Conservation (phyloP, 2,329 filamentous ascomycete species). For the Trichoderma sp. region DNA sequence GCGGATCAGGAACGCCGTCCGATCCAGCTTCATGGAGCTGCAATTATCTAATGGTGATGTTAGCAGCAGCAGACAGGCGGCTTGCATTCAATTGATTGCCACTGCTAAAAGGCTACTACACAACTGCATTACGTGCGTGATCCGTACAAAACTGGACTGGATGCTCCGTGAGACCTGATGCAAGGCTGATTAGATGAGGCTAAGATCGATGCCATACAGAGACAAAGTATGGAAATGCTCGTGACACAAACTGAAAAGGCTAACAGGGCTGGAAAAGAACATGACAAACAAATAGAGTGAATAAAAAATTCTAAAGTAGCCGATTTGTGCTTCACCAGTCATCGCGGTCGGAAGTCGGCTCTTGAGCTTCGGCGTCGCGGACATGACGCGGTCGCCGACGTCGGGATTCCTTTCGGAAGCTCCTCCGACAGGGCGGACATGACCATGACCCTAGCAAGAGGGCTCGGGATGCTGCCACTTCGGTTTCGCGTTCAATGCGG, state of each 20-base stretch:
- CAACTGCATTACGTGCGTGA: too few relatives aligned
- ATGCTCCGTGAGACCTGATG: too few relatives aligned
- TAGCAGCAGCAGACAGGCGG: too few relatives aligned
- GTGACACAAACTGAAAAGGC: neutral
- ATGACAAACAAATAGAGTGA: neutral
- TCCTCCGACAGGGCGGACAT: neutral
- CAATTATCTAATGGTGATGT: too few relatives aligned
- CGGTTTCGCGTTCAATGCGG: neutral
- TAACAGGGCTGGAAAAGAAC: neutral
- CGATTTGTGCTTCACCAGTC: neutral
- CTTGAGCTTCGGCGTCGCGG: constrained; percentile 18
- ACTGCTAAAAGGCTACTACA: too few relatives aligned
- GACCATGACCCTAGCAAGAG: neutral
- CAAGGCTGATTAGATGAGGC: constrained; percentile 2
- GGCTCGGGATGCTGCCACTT: neutral
- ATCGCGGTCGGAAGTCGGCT: constrained; percentile 17
- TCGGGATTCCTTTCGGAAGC: neutral
- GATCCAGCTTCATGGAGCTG: too few relatives aligned
- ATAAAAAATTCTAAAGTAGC: neutral
- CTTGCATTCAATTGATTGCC: too few relatives aligned
- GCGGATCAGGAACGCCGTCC: constrained; percentile 15
- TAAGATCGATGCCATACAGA: neutral
- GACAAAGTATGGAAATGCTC: too few relatives aligned
- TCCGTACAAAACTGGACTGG: too few relatives aligned
- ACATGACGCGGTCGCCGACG: constrained; percentile 13